A percentile compares a stretch with the other conserved stretches of the same genome.
Evolutionary conservation across 495 filamentous ascomycete genomes (phyloP).

Genomic region (Amniculicola lignicola): DNA sequence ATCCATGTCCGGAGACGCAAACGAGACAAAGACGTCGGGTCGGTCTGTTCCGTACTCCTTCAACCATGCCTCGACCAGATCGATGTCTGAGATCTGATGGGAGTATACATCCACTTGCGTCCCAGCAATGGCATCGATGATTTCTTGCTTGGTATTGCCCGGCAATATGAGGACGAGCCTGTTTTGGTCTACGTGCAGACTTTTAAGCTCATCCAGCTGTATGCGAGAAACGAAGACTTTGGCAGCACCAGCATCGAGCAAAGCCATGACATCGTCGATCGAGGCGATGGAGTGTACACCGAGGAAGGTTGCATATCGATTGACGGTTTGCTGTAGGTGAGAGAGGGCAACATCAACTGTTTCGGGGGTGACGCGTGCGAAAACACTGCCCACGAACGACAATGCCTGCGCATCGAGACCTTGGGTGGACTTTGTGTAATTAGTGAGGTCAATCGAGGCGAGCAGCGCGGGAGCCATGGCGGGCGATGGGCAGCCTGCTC

Average conservation of each 20-base stretch:
- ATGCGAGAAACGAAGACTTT: slow-evolving; percentile 70
- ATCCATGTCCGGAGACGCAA: slow-evolving; percentile 51
- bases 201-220: slow-evolving; percentile 58
- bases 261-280: slow-evolving; percentile 66
- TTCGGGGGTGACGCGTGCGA: slow-evolving; percentile 60
- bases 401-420: slow-evolving; percentile 67
- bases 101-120: slow-evolving; percentile 49
- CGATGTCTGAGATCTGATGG: slow-evolving; percentile 46
- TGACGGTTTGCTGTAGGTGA: slow-evolving; percentile 68
- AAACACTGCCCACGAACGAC: slow-evolving; percentile 73
- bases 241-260: slow-evolving; percentile 82
- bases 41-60: slow-evolving; percentile 46
- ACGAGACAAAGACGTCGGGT: slow-evolving; percentile 49
- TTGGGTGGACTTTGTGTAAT: slow-evolving; percentile 48
- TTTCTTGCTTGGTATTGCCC: slow-evolving; percentile 49
- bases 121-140: slow-evolving; percentile 53
- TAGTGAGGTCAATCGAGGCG: slow-evolving; percentile 55
- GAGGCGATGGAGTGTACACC: slow-evolving; percentile 69
- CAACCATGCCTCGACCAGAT: slow-evolving; percentile 45
- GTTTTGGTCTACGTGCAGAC: slow-evolving; percentile 55
- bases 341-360: slow-evolving; percentile 57
- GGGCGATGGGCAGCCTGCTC: neutral
- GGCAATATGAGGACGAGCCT: slow-evolving; percentile 49
- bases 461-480: slow-evolving; percentile 42
- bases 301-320: slow-evolving; percentile 66